Evolutionary conservation across 2,329 filamentous ascomycete genomes (phyloP).

Genomic region (Beauveria varroae): DNA sequence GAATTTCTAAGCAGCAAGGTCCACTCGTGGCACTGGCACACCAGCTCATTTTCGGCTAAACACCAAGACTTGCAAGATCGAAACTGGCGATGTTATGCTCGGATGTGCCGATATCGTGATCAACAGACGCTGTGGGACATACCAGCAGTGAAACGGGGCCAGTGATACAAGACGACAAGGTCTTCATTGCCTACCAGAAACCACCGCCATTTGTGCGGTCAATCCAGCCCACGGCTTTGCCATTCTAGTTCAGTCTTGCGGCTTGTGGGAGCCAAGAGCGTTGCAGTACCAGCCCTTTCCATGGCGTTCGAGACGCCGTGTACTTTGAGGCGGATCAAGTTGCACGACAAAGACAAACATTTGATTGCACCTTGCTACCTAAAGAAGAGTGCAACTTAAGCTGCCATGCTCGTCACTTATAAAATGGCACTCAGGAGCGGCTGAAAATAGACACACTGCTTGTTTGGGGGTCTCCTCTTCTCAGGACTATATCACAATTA

Average conservation of each 20-base stretch:
- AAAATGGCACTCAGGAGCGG: not conserved
- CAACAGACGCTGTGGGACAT: not conserved
- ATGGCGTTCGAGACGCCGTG: not conserved
- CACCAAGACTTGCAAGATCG: not conserved
- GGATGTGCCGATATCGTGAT: not conserved
- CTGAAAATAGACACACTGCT: not conserved
- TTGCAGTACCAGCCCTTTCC: not conserved
- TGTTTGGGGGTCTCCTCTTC: not conserved
- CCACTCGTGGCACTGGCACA: not conserved
- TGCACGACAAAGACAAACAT: not conserved
- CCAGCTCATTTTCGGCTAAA: not conserved
- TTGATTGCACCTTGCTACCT: not conserved
- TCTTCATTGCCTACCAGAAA: not conserved
- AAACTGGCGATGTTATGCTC: not conserved
- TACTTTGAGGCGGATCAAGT: not conserved
- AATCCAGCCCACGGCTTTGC: not conserved
- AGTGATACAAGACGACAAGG: not conserved
- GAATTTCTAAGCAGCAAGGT: conserved; percentile 7
- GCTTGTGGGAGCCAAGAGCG: not conserved
- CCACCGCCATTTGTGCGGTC: not conserved
- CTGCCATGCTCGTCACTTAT: not conserved
- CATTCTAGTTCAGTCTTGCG: not conserved
- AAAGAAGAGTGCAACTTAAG: not conserved
- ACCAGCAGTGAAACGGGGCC: not conserved
- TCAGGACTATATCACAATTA: not conserved